phyloP scores from a whole-genome alignment of 805 yeast species.

The Zygosaccharomyces rouxii region DNA sequence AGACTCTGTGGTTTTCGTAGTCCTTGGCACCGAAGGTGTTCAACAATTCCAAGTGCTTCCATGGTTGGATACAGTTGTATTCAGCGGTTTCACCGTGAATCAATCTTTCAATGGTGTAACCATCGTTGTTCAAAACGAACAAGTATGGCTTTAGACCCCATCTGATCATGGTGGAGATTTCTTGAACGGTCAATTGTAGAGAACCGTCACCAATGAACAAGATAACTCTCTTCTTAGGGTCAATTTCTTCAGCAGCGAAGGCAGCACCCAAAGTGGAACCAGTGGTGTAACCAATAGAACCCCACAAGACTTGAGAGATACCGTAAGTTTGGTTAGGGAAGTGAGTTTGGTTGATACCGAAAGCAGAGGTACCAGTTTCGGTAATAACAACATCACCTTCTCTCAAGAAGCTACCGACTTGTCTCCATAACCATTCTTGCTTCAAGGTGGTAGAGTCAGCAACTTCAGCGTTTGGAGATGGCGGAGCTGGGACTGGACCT shows the following conservation, averaged over 20 bases:
- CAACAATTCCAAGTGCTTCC: constrained; percentile 59
- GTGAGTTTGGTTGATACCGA: constrained; percentile 62
- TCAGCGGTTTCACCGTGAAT: constrained; percentile 64
- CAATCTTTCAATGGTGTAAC: constrained; percentile 72
- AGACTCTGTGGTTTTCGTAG: constrained; percentile 51
- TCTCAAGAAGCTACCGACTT: constrained; percentile 55
- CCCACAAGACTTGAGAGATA: constrained; percentile 73
- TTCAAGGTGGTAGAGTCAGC: constrained; percentile 45
- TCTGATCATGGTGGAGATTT: constrained; percentile 64
- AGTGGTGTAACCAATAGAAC: constrained; percentile 67
- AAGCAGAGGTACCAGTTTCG: constrained; percentile 74
- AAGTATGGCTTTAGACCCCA: constrained; percentile 65
- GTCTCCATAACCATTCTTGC: constrained; percentile 69
- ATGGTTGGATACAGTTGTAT: constrained; percentile 63
- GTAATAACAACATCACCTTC: constrained; percentile 64
- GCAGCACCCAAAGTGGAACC: constrained; percentile 68
- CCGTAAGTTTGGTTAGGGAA: constrained; percentile 61
- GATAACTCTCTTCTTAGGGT: constrained; percentile 57
- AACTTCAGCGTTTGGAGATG: constrained; percentile 44
- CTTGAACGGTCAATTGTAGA: constrained; percentile 68
- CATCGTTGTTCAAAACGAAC: constrained; percentile 65
- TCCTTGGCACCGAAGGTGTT: constrained; percentile 47
- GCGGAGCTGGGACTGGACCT: constrained; percentile 51
- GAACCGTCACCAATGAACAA: constrained; percentile 75
- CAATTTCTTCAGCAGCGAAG: constrained; percentile 61